phyloP scores from a whole-genome alignment of 164 flowering plant genomes.

The Magnolia sinica region DNA sequence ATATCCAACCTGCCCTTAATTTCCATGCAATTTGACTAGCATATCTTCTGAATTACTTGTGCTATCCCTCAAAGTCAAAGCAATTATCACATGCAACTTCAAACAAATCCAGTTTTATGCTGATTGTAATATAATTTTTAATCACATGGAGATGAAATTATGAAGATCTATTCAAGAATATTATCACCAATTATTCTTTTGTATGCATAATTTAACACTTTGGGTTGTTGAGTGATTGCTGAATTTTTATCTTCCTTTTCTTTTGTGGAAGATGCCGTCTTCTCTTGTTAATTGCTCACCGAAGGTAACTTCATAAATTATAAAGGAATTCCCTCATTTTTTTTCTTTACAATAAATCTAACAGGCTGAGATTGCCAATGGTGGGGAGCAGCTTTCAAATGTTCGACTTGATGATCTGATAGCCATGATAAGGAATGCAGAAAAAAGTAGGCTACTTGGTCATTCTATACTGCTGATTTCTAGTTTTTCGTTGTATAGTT shows the following conservation, averaged over 20 bases:
- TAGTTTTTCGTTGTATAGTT: conserved; percentile 6
- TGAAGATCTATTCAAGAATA: background rate
- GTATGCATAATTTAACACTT: background rate
- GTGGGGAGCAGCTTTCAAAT: conserved; percentile 44
- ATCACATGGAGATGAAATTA: background rate
- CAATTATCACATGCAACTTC: too few relatives aligned
- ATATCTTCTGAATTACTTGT: too few relatives aligned
- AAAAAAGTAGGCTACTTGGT: conserved; percentile 57
- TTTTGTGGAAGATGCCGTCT: background rate
- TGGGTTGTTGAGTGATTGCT: background rate
- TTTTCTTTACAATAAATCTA: conserved; percentile 2
- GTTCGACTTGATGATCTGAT: conserved; percentile 64
- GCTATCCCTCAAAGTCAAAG: too few relatives aligned
- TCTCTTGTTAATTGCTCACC: background rate
- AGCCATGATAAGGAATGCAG: conserved; percentile 82
- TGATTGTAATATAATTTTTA: background rate
- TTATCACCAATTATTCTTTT: too few relatives aligned
- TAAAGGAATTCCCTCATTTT: background rate
- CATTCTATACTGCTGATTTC: background rate
- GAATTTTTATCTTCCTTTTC: background rate
- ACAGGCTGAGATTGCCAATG: conserved; percentile 38
- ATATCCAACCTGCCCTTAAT: too few relatives aligned
- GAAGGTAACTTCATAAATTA: background rate
- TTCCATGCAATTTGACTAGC: too few relatives aligned
- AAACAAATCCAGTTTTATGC: too few relatives aligned